These are phyloP conservation scores for Ganoderma meredithae DNA, from an alignment of 1,284 basidiomycete genomes.

Conservation along the genomic window DNA sequence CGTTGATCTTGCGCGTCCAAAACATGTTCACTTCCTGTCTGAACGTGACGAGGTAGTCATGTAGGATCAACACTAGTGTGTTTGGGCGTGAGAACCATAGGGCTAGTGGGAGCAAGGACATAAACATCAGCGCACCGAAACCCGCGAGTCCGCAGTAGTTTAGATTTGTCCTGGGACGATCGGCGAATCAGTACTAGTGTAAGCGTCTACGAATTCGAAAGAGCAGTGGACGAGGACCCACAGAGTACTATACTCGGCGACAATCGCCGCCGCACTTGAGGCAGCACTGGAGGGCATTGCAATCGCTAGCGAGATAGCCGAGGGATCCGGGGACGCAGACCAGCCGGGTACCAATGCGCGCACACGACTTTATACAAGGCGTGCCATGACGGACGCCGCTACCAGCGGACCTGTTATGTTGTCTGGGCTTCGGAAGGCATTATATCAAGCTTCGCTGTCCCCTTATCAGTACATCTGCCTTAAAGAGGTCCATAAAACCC, in stretches of 20 bases:
- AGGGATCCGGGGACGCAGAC: not conserved
- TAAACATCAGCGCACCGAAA: not conserved
- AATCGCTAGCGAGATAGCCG: not conserved
- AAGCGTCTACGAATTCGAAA: not conserved
- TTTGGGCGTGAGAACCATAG: not conserved
- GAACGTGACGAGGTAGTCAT: constrained; percentile 4
- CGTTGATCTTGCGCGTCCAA: not conserved
- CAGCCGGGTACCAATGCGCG: not conserved
- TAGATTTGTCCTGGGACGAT: not conserved
- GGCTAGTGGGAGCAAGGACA: not conserved
- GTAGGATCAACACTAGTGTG: not conserved
- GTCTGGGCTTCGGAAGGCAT: not conserved
- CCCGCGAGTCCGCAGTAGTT: not conserved
- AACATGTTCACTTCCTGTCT: not conserved
- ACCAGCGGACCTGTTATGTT: not conserved
- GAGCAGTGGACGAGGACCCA: not conserved
- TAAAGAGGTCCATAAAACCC: not conserved
- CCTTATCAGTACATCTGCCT: not conserved
- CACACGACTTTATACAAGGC: not conserved
- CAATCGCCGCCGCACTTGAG: not conserved
- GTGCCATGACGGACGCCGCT: not conserved
- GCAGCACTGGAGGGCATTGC: not conserved
- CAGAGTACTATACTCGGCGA: not conserved
- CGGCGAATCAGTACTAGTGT: not conserved
- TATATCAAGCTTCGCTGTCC: constrained; percentile 1